phyloP scores from a whole-genome alignment of 345 rosid genomes.

The Linum tenue region DNA sequence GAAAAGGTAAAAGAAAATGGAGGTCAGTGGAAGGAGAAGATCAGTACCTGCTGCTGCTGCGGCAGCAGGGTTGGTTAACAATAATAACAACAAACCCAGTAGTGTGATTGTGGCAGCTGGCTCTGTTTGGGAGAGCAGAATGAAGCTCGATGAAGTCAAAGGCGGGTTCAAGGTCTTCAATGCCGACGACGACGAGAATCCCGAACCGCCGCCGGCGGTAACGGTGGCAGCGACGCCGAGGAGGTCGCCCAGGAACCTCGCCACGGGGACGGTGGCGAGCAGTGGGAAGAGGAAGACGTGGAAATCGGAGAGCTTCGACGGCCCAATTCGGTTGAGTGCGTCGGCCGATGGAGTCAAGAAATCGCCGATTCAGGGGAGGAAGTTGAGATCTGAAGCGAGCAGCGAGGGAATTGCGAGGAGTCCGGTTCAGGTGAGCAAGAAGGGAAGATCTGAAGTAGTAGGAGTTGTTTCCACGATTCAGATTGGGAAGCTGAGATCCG shows the following conservation, averaged over 20 bases:
- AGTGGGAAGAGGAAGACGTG: constrained; percentile 53
- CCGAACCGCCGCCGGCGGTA: constrained; percentile 7
- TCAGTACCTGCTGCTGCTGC: constrained; percentile 5
- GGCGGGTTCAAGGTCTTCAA: constrained; percentile 53
- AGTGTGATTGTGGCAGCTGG: constrained; percentile 21
- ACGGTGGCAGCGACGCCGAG: constrained; percentile 14
- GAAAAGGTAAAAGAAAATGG: constrained; percentile 24
- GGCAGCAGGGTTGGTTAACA: no score
- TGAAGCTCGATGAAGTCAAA: constrained; percentile 55
- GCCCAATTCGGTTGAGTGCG: constrained; percentile 35
- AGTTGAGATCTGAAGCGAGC: constrained; percentile 23
- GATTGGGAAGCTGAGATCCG: constrained; percentile 34
- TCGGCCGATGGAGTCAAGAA: constrained; percentile 31
- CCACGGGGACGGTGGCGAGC: constrained; percentile 15
- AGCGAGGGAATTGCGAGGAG: constrained; percentile 15
- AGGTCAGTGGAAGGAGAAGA: constrained; percentile 24
- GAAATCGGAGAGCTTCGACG: constrained; percentile 43
- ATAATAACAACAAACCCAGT: no score
- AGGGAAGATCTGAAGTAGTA: constrained; percentile 16
- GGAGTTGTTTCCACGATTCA: constrained; percentile 22
- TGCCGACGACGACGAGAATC: constrained; percentile 20
- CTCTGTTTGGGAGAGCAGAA: constrained; percentile 81
- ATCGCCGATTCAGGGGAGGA: constrained; percentile 20
- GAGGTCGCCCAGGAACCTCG: not conserved
- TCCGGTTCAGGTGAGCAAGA: constrained; percentile 2